Conservation (phyloP, 2,329 filamentous ascomycete species). For the Colletotrichum sp. region DNA sequence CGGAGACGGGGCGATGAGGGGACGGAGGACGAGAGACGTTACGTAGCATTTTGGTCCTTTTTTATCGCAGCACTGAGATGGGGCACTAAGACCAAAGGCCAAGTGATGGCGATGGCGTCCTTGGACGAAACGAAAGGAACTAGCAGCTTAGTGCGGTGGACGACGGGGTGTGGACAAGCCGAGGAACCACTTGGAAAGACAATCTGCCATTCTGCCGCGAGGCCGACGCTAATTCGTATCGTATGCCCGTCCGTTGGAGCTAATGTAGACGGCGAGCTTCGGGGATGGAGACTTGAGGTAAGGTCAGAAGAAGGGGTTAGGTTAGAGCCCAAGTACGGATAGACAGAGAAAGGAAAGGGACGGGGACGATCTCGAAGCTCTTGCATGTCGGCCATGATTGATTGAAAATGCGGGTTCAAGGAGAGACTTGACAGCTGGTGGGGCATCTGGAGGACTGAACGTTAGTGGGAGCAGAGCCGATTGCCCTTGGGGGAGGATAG, state of each 20-base stretch:
- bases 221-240: neutral
- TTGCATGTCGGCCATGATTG: neutral
- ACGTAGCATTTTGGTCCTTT: neutral
- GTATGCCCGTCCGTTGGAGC: neutral
- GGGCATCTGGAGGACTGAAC: neutral
- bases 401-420: neutral
- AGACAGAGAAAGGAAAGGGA: neutral
- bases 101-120: constrained; percentile 8
- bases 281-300: neutral
- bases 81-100: neutral
- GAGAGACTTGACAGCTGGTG: neutral
- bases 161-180: neutral
- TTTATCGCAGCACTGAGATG: neutral
- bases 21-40: neutral
- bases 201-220: constrained; percentile 17
- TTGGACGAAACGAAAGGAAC: neutral
- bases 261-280: neutral
- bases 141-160: neutral
- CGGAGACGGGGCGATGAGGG: neutral
- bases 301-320: neutral
- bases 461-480: neutral
- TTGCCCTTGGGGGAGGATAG: neutral
- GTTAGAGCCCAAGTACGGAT: neutral
- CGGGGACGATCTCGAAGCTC: neutral
- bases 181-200: neutral